Percentiles rank a stretch among this genome's conserved stretches.
Conservation (phyloP, 2,329 filamentous ascomycete genomes). For the Hypoxylon sp. region DNA sequence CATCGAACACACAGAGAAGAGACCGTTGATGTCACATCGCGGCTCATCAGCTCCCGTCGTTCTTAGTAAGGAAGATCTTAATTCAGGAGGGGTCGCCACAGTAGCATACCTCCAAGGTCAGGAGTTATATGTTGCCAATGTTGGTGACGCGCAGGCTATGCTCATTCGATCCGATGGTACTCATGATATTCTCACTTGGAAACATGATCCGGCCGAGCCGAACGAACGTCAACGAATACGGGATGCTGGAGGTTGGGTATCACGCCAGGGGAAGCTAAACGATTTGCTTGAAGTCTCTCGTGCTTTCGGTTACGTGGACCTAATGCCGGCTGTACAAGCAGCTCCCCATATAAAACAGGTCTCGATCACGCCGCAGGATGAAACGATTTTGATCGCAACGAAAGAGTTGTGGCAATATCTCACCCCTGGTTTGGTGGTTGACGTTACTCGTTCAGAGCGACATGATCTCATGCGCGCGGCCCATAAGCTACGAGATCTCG, state of each 20-base stretch:
- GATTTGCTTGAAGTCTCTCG: conserved; percentile 92
- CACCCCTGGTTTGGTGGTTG: conserved; percentile 89
- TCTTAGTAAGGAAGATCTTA: conserved; percentile 89
- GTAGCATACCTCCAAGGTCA: conserved; percentile 91
- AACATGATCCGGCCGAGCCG: conserved; percentile 92
- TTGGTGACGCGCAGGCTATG: conserved; percentile 96
- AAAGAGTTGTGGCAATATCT: conserved; percentile 96
- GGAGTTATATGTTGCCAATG: conserved; percentile 94
- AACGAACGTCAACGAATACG: conserved; percentile 89
- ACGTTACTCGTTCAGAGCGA: conserved; percentile 89
- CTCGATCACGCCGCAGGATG: conserved; percentile 87
- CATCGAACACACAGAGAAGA: conserved; percentile 83
- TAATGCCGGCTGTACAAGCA: conserved; percentile 94
- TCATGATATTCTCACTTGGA: conserved; percentile 86
- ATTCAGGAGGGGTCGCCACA: conserved; percentile 91
- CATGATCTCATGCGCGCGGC: conserved; percentile 94
- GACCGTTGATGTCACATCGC: conserved; percentile 76
- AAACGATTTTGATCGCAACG: conserved; percentile 93
- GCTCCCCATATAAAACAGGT: conserved; percentile 86
- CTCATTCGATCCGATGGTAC: conserved; percentile 90
- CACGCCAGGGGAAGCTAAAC: conserved; percentile 92
- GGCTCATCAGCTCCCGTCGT: conserved; percentile 80
- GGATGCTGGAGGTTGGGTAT: conserved; percentile 95
- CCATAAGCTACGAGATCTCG: conserved; percentile 93
- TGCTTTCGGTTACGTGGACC: conserved; percentile 93